Evolutionary conservation across 139 green algal species (phyloP).

Genomic region (Diplosphaera chodatii): DNA sequence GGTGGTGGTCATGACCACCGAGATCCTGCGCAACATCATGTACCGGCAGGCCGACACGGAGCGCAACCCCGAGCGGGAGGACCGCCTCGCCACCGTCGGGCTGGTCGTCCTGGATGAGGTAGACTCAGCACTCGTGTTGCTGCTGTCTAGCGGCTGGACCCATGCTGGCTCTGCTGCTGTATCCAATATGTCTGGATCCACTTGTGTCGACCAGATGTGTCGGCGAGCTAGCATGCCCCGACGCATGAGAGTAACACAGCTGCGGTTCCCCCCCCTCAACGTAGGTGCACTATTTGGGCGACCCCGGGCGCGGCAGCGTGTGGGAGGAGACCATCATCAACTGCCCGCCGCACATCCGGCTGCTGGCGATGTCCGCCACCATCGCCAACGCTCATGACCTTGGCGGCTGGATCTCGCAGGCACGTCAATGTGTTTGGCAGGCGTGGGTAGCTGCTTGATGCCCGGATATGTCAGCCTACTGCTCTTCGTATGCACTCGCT

Average conservation of each 20-base stretch:
- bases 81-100: constrained; percentile 73
- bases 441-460: too few species aligned
- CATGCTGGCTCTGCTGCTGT: too few species aligned
- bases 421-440: too few species aligned
- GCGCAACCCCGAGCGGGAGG: constrained; percentile 4
- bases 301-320: constrained; percentile 77
- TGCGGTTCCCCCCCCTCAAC: too few species aligned
- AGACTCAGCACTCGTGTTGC: too few species aligned
- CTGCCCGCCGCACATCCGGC: constrained; percentile 75
- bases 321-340: constrained; percentile 99
- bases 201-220: too few species aligned
- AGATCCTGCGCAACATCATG: constrained; percentile 98
- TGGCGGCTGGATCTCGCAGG: constrained; percentile 84
- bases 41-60: background rate
- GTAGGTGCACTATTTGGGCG: constrained; percentile 75
- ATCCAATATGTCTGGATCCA: too few species aligned
- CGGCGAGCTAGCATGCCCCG: too few species aligned
- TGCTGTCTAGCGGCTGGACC: too few species aligned
- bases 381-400: constrained; percentile 91
- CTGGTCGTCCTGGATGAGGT: constrained; percentile 93
- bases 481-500: too few species aligned
- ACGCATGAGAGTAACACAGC: too few species aligned
- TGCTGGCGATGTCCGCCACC: constrained; percentile 91
- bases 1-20: constrained; percentile 94
- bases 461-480: too few species aligned